Evolutionary conservation across 139 green algal genomes (phyloP).

Genomic region (Axilococcus clingmanii): DNA sequence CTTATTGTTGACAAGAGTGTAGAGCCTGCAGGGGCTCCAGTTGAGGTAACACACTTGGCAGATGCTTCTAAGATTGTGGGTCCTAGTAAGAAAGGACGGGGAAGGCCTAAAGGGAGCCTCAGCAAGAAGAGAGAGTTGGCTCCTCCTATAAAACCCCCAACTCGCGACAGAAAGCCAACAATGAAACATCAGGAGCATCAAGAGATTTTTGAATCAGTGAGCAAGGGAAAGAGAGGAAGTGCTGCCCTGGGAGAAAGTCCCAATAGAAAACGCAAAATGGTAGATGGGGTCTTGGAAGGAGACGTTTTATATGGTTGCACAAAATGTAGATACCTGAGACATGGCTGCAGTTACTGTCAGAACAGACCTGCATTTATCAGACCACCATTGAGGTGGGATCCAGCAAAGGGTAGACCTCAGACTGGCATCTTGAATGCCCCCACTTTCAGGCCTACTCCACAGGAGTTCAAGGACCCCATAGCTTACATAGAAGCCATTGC

Average conservation of each 20-base stretch:
- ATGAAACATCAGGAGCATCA: too few relatives aligned
- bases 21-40: too few relatives aligned
- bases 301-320: constrained; percentile 38
- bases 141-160: too few relatives aligned
- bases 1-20: too few relatives aligned
- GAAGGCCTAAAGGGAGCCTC: too few relatives aligned
- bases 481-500: constrained; percentile 66
- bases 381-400: constrained; percentile 12
- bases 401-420: constrained; percentile 10
- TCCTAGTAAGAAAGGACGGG: too few relatives aligned
- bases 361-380: constrained; percentile 8
- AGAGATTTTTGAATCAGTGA: too few relatives aligned
- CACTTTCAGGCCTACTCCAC: constrained; percentile 57
- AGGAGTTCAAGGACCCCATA: constrained; percentile 74
- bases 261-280: too few relatives aligned
- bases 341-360: constrained; percentile 20
- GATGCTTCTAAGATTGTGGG: too few relatives aligned
- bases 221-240: background rate
- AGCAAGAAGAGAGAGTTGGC: too few relatives aligned
- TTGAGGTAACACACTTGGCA: too few relatives aligned
- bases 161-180: too few relatives aligned
- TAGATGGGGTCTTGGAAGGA: background rate
- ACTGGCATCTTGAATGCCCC: constrained; percentile 40
- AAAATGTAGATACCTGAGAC: constrained; percentile 33
- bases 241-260: background rate